Percentiles rank a stretch among this genome's conserved stretches.
Conservation (phyloP, 2,329 filamentous ascomycete genomes). For the Sporothrix pallida region DNA sequence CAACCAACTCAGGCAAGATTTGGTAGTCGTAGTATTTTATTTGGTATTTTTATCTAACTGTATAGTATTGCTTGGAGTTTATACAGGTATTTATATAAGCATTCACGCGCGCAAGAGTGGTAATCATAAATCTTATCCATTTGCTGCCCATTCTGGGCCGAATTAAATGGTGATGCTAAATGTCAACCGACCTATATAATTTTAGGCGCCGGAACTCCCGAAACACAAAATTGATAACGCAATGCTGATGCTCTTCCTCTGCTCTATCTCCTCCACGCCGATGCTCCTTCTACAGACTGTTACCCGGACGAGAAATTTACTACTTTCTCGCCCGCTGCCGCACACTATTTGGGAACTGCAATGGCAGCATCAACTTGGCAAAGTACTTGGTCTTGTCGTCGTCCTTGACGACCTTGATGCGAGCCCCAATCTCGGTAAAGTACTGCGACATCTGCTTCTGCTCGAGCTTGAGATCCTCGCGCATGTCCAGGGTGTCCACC, state of each 20-base stretch:
- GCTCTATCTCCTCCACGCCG: not conserved
- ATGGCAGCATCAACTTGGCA: conserved; percentile 75
- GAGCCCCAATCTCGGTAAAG: conserved; percentile 77
- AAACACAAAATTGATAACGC: conserved; percentile 15
- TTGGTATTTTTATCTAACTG: not conserved
- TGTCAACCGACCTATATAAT: not conserved
- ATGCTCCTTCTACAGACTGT: not conserved
- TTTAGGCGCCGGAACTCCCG: conserved; percentile 30
- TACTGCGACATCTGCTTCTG: conserved; percentile 73
- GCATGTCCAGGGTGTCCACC: conserved; percentile 71
- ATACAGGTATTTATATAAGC: too few relatives aligned
- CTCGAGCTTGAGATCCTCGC: conserved; percentile 74
- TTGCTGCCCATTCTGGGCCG: not conserved
- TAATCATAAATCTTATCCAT: conserved; percentile 4
- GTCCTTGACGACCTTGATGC: conserved; percentile 64
- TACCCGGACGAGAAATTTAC: not conserved
- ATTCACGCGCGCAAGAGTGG: too few relatives aligned
- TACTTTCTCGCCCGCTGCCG: conserved; percentile 36
- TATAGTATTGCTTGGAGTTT: too few relatives aligned
- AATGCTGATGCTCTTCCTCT: not conserved
- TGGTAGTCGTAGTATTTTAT: not conserved
- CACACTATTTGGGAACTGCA: conserved; percentile 75
- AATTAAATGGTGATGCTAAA: conserved; percentile 7
- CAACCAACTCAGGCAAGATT: too few relatives aligned
- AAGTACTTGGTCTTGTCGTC: conserved; percentile 62